Conservation (phyloP, 2,329 filamentous ascomycete species). For the Ophiostoma novo-ulmi region DNA sequence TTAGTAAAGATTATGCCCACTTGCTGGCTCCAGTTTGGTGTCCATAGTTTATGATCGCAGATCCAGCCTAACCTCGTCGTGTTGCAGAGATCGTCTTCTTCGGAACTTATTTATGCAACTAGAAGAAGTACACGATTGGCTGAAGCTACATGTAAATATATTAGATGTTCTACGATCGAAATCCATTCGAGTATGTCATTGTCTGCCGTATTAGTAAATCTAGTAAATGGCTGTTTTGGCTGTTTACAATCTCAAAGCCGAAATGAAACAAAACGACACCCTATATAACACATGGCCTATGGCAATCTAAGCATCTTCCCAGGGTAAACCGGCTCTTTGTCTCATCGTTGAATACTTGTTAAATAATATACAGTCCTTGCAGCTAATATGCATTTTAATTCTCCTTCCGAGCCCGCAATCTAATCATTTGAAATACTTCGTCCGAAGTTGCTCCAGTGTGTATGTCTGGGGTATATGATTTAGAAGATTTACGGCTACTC, state of each 20-base stretch:
- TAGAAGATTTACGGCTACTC: not conserved
- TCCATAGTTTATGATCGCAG: not conserved
- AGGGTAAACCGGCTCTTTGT: not conserved
- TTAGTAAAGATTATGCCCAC: not conserved
- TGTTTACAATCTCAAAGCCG: not conserved
- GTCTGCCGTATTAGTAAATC: not conserved
- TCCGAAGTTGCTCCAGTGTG: not conserved
- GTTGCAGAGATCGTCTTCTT: not conserved
- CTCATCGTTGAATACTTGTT: not conserved
- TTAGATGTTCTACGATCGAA: no score
- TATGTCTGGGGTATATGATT: not conserved
- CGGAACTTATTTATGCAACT: not conserved
- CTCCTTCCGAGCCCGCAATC: not conserved
- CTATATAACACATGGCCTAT: no score
- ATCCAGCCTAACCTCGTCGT: conserved; percentile 1
- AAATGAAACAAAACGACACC: not conserved
- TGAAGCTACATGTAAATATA: no score
- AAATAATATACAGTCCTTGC: not conserved
- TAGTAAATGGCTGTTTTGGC: not conserved
- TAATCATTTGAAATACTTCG: not conserved
- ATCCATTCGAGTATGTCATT: no score
- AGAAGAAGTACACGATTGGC: not conserved
- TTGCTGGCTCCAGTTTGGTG: not conserved
- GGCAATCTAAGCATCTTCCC: not conserved
- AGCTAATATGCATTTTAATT: not conserved